phyloP scores from a whole-genome alignment of 2,329 filamentous ascomycete species.

The Penicillium occitanis region DNA sequence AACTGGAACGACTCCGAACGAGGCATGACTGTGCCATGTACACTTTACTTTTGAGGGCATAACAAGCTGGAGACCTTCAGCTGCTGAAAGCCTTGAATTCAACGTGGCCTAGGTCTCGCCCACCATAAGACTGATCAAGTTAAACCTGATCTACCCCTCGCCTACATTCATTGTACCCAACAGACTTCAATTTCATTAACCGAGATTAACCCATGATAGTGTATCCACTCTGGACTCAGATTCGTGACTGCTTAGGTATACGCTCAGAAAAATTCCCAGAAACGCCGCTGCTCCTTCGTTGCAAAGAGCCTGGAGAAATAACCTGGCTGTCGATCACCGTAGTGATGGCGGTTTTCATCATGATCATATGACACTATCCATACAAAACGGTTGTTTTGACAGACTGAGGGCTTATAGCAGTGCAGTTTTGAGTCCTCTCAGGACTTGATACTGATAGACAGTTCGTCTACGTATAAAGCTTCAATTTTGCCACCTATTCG shows the following conservation, averaged over 20 bases:
- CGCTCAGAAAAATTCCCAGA: background rate
- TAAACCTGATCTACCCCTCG: background rate
- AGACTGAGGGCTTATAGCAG: background rate
- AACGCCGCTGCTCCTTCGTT: background rate
- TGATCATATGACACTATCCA: background rate
- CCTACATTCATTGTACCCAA: conserved; percentile 1
- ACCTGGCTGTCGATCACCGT: background rate
- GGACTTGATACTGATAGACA: background rate
- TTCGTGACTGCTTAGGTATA: background rate
- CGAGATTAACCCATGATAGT: background rate
- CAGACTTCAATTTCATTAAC: background rate
- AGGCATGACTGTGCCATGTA: background rate
- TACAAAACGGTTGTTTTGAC: background rate
- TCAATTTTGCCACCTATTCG: background rate
- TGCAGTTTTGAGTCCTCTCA: background rate
- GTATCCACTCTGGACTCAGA: background rate
- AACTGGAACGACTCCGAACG: background rate
- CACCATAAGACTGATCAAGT: background rate
- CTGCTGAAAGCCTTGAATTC: background rate
- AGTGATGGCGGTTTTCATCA: background rate
- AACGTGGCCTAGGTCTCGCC: background rate
- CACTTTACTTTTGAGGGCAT: conserved; percentile 4
- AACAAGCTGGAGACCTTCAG: background rate
- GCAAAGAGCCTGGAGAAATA: background rate
- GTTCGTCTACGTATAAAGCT: background rate